Conservation (phyloP, 306 rosid species). For the Vachellia pachyceras region DNA sequence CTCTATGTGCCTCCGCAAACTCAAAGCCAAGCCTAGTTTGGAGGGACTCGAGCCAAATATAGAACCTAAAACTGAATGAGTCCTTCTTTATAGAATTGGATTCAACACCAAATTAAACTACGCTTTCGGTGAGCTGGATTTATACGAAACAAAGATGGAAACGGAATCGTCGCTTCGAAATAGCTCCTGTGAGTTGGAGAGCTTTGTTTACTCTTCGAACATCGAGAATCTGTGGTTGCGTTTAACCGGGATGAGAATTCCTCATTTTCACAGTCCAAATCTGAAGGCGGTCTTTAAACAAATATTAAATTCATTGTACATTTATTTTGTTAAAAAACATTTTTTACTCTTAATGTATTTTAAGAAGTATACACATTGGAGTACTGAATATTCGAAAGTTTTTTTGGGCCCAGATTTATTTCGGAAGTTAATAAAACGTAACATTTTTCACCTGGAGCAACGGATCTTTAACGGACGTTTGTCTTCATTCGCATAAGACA, state of each 20-base stretch:
- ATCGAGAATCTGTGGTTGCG: not conserved
- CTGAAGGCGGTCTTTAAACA: too few relatives aligned
- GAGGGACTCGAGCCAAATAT: not conserved
- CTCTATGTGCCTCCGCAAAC: not conserved
- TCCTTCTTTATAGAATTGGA: conserved; percentile 4
- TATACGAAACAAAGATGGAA: not conserved
- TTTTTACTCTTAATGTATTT: too few relatives aligned
- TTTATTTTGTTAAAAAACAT: too few relatives aligned
- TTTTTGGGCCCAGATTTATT: too few relatives aligned
- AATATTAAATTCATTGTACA: too few relatives aligned
- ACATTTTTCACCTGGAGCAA: too few relatives aligned
- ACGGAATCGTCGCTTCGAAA: not conserved
- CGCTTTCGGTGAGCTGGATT: not conserved
- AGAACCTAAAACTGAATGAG: not conserved
- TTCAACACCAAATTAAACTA: not conserved
- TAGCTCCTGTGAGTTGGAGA: not conserved
- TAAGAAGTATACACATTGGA: too few relatives aligned
- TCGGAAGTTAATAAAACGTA: too few relatives aligned
- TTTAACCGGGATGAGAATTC: not conserved
- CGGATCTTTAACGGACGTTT: too few relatives aligned
- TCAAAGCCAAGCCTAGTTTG: not conserved
- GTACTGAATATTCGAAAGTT: too few relatives aligned
- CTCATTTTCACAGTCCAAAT: not conserved
- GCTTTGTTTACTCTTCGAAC: not conserved
- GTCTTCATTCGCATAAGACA: too few relatives aligned